Evolutionary conservation across 2,329 filamentous ascomycete species (phyloP).

Genomic region (Orbilia oligospora): DNA sequence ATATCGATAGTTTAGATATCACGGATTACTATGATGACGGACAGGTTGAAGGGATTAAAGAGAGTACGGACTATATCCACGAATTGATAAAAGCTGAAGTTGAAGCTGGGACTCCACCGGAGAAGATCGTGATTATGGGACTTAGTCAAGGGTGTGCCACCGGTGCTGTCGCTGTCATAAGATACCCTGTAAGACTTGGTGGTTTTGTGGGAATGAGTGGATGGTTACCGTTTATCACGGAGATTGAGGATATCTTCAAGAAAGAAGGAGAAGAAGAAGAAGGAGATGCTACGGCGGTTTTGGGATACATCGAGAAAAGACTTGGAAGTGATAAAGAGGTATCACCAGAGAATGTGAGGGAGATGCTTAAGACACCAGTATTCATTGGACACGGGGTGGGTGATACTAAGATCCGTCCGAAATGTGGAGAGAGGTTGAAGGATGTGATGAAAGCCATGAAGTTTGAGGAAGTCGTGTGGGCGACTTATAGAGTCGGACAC

Average conservation of each 20-base stretch:
- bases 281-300: not conserved
- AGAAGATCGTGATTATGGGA: conserved; percentile 48
- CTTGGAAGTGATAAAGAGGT: conserved; percentile 10
- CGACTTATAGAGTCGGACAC: conserved; percentile 31
- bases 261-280: not conserved
- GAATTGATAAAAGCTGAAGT: conserved; percentile 34
- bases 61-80: conserved; percentile 47
- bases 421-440: conserved; percentile 27
- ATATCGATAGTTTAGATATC: conserved; percentile 37
- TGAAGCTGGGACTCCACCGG: conserved; percentile 23
- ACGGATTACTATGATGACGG: conserved; percentile 24
- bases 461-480: conserved; percentile 33
- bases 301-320: conserved; percentile 23
- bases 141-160: conserved; percentile 38
- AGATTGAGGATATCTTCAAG: conserved; percentile 26
- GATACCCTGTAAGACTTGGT: conserved; percentile 24
- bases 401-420: conserved; percentile 22
- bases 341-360: not conserved
- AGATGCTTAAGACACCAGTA: conserved; percentile 22
- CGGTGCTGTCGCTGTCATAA: conserved; percentile 20
- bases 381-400: conserved; percentile 37
- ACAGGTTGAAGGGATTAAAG: conserved; percentile 31
- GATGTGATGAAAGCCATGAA: not conserved
- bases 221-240: conserved; percentile 40
- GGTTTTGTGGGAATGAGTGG: conserved; percentile 46